Base-by-base conservation (phyloP, 1,284 basidiomycete species). In the Mycosarcoma mackinlayi region DNA sequence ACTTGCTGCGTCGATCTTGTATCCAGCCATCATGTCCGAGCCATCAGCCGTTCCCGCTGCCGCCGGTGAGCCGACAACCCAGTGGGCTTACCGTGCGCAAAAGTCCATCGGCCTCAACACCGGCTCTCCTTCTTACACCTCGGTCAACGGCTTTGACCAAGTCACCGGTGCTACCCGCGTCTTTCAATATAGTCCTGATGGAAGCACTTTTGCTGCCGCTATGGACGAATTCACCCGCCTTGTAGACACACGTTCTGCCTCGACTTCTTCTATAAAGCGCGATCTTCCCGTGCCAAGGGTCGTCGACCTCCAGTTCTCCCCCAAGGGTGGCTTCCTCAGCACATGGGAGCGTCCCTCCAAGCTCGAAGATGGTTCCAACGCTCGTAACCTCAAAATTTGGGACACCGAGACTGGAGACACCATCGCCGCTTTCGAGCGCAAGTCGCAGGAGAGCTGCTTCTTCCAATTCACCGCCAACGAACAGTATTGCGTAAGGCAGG, bases 401-500 rank as follows among this genome's bases (percentile, higher is more conserved):
- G 90, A 91, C 60, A 89, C 87, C 18, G 89, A 88, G 7, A 91
- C 91, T 0, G 92, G 92, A 46, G 88, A 91, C 76, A 90, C 93
- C 83, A 86, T 94, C 65, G 87, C 89, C 65, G 84, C 89, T 37
- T 93, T 94, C 84, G 88, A 89, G 40, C 91, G 94, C 85, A 94
- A 94, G 85, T 87, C 88, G 16, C 88, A 88, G 82, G 91, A 92
- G 65, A 88, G 88, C 51, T 94, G 46, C 54, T 61, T 61, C 80
- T 87, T 97, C 50, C 92, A 96, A 78, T 94, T 94, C 84, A 95
- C 93, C 39, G 89, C 92, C 66, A 90, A 91, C 58, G 95, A 98
- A 84, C 89, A 90, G 6, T 90, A 94, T 84, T 92, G 92, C 34
- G 84, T 98, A 65, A 89, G 94, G 49, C 87, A 92, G 38, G 91